Base-by-base conservation (phyloP, 1,284 basidiomycete genomes). In the Wallemia hederae region DNA sequence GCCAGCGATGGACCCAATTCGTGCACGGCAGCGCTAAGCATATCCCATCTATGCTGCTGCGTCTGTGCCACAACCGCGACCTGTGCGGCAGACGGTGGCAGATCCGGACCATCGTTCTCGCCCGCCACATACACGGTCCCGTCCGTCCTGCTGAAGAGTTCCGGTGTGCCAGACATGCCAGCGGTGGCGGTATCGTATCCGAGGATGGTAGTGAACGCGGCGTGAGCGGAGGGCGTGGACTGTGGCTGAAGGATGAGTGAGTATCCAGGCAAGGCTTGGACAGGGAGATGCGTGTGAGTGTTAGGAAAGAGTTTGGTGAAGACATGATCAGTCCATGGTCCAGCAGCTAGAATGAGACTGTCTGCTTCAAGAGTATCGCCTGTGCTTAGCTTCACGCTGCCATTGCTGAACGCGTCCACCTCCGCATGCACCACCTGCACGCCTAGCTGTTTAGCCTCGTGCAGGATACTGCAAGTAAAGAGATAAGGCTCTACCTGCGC, bases 91-190 rank as follows among this genome's bases (percentile, higher is more conserved):
- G 5, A 15, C 19, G 39, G n/a, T 11, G 39, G 39, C 19, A 49
- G n/a, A 5, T 49, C 39, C 5, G 39, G 39, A 7, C 39, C 39
- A 15, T 49, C 39, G n/a, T 49, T 49, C n/a, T 49, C 39, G n/a
- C 39, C 39, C 3, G 39, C 39, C 11, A 49, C 39, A 22, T 49
- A 49, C 22, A 49, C 39, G 17, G 56, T 26, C 56, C 56, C 56
- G 25, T 58, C 56, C 25, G 24, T 3, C 24, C 56, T 3, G 17
- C 25, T 28, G 56, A 58, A 67, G 15, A 67, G 61, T 60, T 67
- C 66, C 0, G 66, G 66, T 59, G 39, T 49, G n/a, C 39, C 39
- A n/a, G 14, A 15, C 39, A 49, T 49, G 3, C 7, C 29, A 31
- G 7, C 17, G 7, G 5, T 5, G 5, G 22, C n/a, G 22, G 14